Percentiles rank a stretch among this genome's conserved stretches.
phyloP scores from a whole-genome alignment of 2,329 filamentous ascomycete genomes.

The Cladophialophora carrionii region DNA sequence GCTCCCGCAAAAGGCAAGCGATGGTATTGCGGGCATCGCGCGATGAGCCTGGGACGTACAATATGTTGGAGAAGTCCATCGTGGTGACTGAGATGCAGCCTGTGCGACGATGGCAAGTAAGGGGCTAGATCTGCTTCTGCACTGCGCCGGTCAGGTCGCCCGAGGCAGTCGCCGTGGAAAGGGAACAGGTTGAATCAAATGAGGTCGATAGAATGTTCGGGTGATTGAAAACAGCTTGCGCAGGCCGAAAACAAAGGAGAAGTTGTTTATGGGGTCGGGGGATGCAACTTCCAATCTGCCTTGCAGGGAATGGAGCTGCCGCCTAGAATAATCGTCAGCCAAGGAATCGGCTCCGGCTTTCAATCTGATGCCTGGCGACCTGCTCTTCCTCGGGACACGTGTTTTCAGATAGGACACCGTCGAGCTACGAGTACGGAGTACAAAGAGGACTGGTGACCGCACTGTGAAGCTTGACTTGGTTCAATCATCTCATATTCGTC shows the following conservation, averaged over 20 bases:
- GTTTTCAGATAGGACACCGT: not conserved
- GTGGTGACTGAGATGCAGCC: conserved; percentile 21
- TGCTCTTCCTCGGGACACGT: not conserved
- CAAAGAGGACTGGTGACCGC: not conserved
- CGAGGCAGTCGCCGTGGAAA: not conserved
- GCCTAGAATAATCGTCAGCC: conserved; percentile 3
- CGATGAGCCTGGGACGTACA: conserved; percentile 62
- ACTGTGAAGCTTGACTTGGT: not conserved
- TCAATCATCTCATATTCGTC: conserved; percentile 2
- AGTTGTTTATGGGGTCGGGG: conserved; percentile 12
- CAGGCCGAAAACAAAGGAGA: conserved; percentile 30
- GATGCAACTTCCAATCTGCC: conserved; percentile 10
- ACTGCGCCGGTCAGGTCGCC: not conserved
- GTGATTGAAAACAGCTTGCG: conserved; percentile 8
- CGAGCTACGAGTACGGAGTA: not conserved
- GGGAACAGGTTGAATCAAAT: not conserved
- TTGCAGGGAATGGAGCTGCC: not conserved
- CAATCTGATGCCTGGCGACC: not conserved
- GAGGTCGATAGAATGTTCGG: not conserved
- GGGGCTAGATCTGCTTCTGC: not conserved
- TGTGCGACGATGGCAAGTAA: not conserved
- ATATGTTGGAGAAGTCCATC: conserved; percentile 92
- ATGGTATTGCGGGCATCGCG: conserved; percentile 1
- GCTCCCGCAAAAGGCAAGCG: not conserved
- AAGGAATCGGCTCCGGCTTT: conserved; percentile 5